Evolutionary conservation across 192 early-diverging fungal species (phyloP), one percentile per base, ranked within the genome.

Genomic region (Gaertneriomyces sp.): DNA sequence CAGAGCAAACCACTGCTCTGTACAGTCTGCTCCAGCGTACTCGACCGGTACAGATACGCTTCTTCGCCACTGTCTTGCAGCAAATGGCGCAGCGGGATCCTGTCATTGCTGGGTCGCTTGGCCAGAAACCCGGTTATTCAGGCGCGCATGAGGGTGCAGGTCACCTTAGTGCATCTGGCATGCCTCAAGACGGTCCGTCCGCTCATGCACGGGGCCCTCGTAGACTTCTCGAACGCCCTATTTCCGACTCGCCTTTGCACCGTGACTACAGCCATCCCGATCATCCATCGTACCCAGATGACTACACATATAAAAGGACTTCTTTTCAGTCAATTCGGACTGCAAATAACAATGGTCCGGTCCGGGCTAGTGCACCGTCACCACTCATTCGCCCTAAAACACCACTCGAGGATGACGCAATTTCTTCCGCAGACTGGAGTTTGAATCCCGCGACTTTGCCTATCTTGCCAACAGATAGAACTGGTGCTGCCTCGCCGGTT

Each of bases 61-160:
- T 98, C 69, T 91, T 98, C 52, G 93, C 94, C 58, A 92, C 91
- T 5, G 92, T 95, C 1, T 73, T 98, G 63, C 91, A 93, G 76
- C 90, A 95, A 68, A 88, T 94, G 89, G 88, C 90, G n/a, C 85
- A 89, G 74, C 88, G 84, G 53, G 93, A 96, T 64, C 84, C 90
- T 8, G 72, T 58, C 6, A 60, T 49, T 40, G 60, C 61, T 7
- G 61, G 52, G 20, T 25, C 54, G 38, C 17, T 63, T 53, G 45
- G 47, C 4, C 12, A 55, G n/a, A 43, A 46, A 20, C 25, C 25
- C 25, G 25, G 25, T 33, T 33, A 33, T 33, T 33, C 25, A 33
- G 25, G 25, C 2, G 0, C 25, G 2, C 25, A 33, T 33, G 25
- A 33, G 25, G 25, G 25, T 33, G 25, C 25, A 33, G 25, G 25